phyloP scores from a whole-genome alignment of 208 protist genomes.

The Leishmania lainsoni region DNA sequence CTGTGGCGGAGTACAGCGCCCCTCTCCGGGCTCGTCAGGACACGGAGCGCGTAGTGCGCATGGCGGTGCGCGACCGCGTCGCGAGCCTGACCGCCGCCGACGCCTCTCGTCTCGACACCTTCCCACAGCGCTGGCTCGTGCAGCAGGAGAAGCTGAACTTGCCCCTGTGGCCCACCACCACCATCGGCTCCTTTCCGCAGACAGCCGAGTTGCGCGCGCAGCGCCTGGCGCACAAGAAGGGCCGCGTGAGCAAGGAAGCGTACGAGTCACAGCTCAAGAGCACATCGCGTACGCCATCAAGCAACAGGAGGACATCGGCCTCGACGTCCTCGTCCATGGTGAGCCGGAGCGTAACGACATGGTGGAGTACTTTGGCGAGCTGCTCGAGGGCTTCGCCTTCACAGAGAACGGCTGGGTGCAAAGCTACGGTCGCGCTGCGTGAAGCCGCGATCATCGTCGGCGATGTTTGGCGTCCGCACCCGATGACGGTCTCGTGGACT shows the following conservation, averaged over 20 bases:
- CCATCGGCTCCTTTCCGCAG: slow-evolving; percentile 92
- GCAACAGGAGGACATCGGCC: slow-evolving; percentile 80
- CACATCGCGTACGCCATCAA: slow-evolving; percentile 78
- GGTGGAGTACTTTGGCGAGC: slow-evolving; percentile 92
- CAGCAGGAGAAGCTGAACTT: slow-evolving; percentile 58
- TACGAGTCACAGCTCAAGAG: slow-evolving; percentile 77
- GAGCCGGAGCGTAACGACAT: slow-evolving; percentile 92
- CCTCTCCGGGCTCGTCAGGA: slow-evolving; percentile 30
- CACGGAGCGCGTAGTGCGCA: slow-evolving; percentile 41
- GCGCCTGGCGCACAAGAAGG: slow-evolving; percentile 65
- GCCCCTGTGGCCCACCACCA: slow-evolving; percentile 87
- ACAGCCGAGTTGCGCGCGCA: slow-evolving; percentile 75
- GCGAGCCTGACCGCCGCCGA: slow-evolving; percentile 28
- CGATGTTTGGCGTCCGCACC: slow-evolving; percentile 60
- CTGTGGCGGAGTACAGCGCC: slow-evolving; percentile 45
- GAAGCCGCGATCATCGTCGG: slow-evolving; percentile 87
- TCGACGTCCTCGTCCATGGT: slow-evolving; percentile 92
- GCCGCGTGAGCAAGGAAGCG: slow-evolving; percentile 38
- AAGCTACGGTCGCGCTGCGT: slow-evolving; percentile 85
- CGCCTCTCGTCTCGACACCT: slow-evolving; percentile 28
- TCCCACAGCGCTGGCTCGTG: slow-evolving; percentile 39
- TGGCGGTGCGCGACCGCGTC: slow-evolving; percentile 39
- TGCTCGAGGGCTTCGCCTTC: slow-evolving; percentile 83
- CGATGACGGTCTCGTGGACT: slow-evolving; percentile 85
- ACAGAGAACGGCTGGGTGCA: slow-evolving; percentile 89